Evolutionary conservation across 768 basidiomycete species (phyloP), one percentile per base, ranked within the genome.

Genomic region (Tubosaeta sp.): DNA sequence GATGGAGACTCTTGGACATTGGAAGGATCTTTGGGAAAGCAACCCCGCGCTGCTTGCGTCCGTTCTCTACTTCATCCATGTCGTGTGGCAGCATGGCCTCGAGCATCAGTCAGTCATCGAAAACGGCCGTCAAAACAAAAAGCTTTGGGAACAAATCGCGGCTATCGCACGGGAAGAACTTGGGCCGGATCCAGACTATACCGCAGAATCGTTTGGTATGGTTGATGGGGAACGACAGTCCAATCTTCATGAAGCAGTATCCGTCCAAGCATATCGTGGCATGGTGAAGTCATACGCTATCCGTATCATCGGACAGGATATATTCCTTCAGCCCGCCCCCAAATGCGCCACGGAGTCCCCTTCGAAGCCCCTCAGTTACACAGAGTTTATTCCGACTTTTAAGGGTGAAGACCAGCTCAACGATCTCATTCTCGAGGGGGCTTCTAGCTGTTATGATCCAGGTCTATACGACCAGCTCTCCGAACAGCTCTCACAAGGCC

Each of bases 71-170:
- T 95, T 94, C 71, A 68, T 92, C 58, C 80, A 84, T 54, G 75
- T 83, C 22, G 81, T 88, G 16, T 89, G 90, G 91, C 79, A 87
- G 64, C 86, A 90, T 59, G 83, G 82, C 25, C 72, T 84, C 55
- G 86, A 94, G 61, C 86, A 92, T 63, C 82, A 79, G 49, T 56
- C 71, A 0, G 69, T 79, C 2, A 73, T 94, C 35, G 78, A 82
- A 8, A 58, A 72, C 6, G 66, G 85, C 7, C 80, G 85, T 16
- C 68, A 76, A 11, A 79, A 86, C 59, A 63, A 73, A 0, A 73
- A 69, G 12, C 84, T 94, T 54, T 95, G 90, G 90, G 73, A 76
- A 27, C 75, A 76, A n/a, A 69, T 94, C 16, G 76, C 79, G 1
- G 76, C 72, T 8, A 76, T 94, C 29, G 76, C 82, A 3, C 78